Conservation (phyloP, 768 basidiomycete species). For the Tricholoma saponaceum region DNA sequence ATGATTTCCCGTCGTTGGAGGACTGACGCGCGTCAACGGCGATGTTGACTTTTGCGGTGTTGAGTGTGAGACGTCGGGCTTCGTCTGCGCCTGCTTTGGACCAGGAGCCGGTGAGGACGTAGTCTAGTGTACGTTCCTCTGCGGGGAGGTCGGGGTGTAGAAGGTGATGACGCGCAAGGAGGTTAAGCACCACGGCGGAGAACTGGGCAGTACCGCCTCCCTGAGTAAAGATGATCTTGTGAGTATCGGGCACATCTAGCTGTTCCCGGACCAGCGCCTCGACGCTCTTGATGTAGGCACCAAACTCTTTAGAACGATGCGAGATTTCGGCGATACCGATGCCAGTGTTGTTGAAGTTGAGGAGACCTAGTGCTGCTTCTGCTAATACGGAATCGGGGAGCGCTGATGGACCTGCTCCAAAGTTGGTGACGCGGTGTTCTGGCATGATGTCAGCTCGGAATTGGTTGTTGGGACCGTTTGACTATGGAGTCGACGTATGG, state of each 20-base stretch:
- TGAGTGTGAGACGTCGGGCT: conserved; percentile 64
- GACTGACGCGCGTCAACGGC: conserved; percentile 64
- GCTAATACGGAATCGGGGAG: conserved; percentile 83
- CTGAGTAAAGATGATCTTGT: conserved; percentile 88
- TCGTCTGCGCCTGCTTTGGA: conserved; percentile 83
- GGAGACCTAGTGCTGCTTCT: conserved; percentile 78
- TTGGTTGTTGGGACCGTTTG: too few relatives aligned
- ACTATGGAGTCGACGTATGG: too few relatives aligned
- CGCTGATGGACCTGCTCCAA: conserved; percentile 92
- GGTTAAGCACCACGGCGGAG: conserved; percentile 87
- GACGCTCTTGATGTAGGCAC: conserved; percentile 56
- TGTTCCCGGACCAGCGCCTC: conserved; percentile 69
- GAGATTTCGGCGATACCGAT: conserved; percentile 97
- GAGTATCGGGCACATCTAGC: conserved; percentile 77
- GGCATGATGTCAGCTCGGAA: conserved; percentile 28
- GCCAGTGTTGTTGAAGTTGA: conserved; percentile 88
- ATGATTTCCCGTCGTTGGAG: conserved; percentile 64
- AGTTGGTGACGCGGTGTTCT: conserved; percentile 68
- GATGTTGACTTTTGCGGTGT: conserved; percentile 48
- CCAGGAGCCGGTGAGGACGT: conserved; percentile 92
- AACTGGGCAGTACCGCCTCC: conserved; percentile 94
- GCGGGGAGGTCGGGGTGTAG: conserved; percentile 56
- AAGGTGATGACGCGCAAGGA: conserved; percentile 82
- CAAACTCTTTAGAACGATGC: conserved; percentile 91
- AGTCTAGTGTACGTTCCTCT: conserved; percentile 70